A percentile compares a stretch with the other conserved stretches of the same genome.
Evolutionary conservation across 1,139 yeast species (phyloP).

Genomic region (Blastobotrys persicus): DNA sequence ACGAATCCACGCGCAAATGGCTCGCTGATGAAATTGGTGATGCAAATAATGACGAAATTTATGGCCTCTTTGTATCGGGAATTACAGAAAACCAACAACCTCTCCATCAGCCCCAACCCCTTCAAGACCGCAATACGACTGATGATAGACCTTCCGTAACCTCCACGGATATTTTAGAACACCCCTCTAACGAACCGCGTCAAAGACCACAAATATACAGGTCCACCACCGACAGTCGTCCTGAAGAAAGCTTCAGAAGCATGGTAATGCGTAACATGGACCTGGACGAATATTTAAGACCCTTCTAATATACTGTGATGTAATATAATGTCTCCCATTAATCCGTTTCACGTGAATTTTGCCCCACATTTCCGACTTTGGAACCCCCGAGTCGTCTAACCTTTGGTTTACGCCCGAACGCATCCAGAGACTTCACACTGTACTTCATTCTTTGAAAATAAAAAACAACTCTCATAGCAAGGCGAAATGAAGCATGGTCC

Average conservation of each 20-base stretch:
- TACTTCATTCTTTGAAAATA: too few relatives aligned
- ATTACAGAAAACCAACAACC: slow-evolving; percentile 20
- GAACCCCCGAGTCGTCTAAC: neutral
- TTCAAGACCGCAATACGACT: neutral
- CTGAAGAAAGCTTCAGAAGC: slow-evolving; percentile 24
- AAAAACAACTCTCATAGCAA: too few relatives aligned
- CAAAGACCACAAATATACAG: neutral
- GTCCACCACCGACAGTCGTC: slow-evolving; percentile 1
- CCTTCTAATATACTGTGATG: neutral
- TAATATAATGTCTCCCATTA: neutral
- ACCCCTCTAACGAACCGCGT: neutral
- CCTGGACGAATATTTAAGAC: slow-evolving; percentile 24
- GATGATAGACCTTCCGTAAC: neutral
- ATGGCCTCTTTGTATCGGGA: slow-evolving; percentile 31
- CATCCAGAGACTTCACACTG: too few relatives aligned
- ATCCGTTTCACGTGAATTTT: neutral
- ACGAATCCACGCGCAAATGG: slow-evolving; percentile 30
- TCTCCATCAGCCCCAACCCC: neutral
- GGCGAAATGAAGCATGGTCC: neutral
- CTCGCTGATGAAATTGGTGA: slow-evolving; percentile 26
- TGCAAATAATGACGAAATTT: slow-evolving; percentile 24
- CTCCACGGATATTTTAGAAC: neutral
- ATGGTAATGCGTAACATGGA: slow-evolving; percentile 27
- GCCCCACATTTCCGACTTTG: neutral
- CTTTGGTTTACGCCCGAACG: too few relatives aligned